phyloP scores from a whole-genome alignment of 106 monocot species.

The Allium fistulosum region DNA sequence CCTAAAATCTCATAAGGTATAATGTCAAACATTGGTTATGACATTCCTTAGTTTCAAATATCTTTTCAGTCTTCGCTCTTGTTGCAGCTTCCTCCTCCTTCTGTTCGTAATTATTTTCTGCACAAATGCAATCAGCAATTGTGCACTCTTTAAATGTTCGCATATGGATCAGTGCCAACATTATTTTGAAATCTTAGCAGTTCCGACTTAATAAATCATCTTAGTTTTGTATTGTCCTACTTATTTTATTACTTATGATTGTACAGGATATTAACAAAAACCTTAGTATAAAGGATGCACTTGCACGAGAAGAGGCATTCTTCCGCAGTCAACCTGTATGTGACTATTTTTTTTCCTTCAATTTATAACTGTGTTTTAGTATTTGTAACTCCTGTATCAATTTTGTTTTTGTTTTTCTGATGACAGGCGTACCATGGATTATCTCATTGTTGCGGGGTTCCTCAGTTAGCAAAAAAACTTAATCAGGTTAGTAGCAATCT shows the following conservation, averaged over 20 bases:
- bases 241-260: conserved; percentile 3
- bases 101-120: not conserved
- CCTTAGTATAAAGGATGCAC: conserved; percentile 76
- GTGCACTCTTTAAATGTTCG: not conserved
- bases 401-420: conserved; percentile 1
- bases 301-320: conserved; percentile 78
- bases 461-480: conserved; percentile 83
- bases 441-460: conserved; percentile 70
- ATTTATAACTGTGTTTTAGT: not conserved
- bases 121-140: not conserved
- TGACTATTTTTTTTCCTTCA: not conserved
- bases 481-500: conserved; percentile 53
- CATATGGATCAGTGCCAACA: not conserved
- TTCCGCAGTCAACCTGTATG: conserved; percentile 76
- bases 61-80: too few relatives aligned
- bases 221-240: not conserved
- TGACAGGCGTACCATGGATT: conserved; percentile 77
- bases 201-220: not conserved
- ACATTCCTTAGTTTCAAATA: too few relatives aligned
- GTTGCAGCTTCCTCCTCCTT: too few relatives aligned
- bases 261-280: conserved; percentile 78
- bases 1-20: too few relatives aligned
- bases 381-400: not conserved
- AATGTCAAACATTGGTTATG: too few relatives aligned
- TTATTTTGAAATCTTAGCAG: not conserved